Conservation (phyloP, 352 stramenopile genomes). For the Phytophthora pseudosyringae region DNA sequence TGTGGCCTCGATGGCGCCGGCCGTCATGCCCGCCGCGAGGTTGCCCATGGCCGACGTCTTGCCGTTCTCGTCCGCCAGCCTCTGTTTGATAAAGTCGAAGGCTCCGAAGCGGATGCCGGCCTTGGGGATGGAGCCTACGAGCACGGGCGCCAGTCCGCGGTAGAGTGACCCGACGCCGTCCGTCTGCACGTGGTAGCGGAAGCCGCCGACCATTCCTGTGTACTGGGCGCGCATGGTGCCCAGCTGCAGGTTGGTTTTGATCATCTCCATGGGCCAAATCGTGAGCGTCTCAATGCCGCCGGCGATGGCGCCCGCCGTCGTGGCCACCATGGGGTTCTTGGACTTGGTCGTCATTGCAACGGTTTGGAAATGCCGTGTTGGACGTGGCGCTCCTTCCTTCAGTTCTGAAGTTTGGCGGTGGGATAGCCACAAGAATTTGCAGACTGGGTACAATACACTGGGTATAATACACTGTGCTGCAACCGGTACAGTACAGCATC, state of each 20-base stretch:
- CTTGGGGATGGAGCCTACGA: slow-evolving; percentile 96
- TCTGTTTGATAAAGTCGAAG: slow-evolving; percentile 91
- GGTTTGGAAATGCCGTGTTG: slow-evolving; percentile 31
- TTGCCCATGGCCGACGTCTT: slow-evolving; percentile 92
- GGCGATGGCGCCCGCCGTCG: slow-evolving; percentile 86
- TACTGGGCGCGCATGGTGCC: slow-evolving; percentile 83
- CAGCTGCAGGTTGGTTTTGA: slow-evolving; percentile 95
- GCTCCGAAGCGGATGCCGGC: slow-evolving; percentile 96
- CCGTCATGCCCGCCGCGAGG: slow-evolving; percentile 93
- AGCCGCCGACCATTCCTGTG: slow-evolving; percentile 73
- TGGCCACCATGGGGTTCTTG: slow-evolving; percentile 83
- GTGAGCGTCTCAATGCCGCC: slow-evolving; percentile 88
- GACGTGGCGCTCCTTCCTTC: slow-evolving; percentile 18
- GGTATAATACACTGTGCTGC: too few species aligned
- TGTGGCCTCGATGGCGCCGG: slow-evolving; percentile 92
- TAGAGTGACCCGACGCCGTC: slow-evolving; percentile 89
- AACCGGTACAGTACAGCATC: background rate
- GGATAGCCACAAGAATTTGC: slow-evolving; percentile 37
- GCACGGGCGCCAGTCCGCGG: slow-evolving; percentile 92
- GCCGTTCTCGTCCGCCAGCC: slow-evolving; percentile 89
- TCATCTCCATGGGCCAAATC: slow-evolving; percentile 95
- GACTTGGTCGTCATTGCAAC: slow-evolving; percentile 58
- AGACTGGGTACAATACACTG: background rate
- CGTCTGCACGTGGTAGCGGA: slow-evolving; percentile 73
- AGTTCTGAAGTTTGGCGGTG: slow-evolving; percentile 29